These are phyloP conservation scores for Tylopilus sp. DNA, from an alignment of 1,284 basidiomycete species.

Conservation along the genomic window DNA sequence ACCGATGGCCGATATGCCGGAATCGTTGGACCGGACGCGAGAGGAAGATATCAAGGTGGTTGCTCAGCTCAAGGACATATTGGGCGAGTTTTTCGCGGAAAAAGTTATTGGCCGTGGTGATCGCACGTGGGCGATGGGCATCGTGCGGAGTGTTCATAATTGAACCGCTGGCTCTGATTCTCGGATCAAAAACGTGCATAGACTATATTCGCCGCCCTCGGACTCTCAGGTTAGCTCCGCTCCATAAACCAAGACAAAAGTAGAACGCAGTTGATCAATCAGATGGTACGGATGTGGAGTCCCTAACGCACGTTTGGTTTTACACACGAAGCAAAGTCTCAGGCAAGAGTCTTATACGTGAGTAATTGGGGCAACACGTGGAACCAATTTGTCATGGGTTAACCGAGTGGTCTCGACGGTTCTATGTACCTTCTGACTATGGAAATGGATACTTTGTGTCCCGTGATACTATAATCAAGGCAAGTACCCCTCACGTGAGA, in stretches of 20 bases:
- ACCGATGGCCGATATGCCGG: slow-evolving; percentile 65
- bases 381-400: background rate
- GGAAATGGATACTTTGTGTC: background rate
- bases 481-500: background rate
- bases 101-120: slow-evolving; percentile 59
- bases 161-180: slow-evolving; percentile 13
- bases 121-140: slow-evolving; percentile 67
- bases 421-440: background rate
- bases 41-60: slow-evolving; percentile 60
- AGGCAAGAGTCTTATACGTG: background rate
- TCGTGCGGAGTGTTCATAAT: slow-evolving; percentile 53
- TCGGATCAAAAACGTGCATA: background rate
- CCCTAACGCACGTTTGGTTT: background rate
- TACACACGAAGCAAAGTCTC: background rate
- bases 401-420: background rate
- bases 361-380: too few species aligned
- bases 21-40: slow-evolving; percentile 61
- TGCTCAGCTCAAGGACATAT: slow-evolving; percentile 58
- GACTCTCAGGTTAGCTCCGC: background rate
- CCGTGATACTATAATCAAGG: background rate
- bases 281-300: background rate
- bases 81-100: slow-evolving; percentile 74
- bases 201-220: background rate
- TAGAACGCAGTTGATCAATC: background rate
- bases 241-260: background rate